These are phyloP conservation scores for Schizosaccharomyces pombe DNA, from an alignment of 805 yeast genomes.

Conservation along the genomic window DNA sequence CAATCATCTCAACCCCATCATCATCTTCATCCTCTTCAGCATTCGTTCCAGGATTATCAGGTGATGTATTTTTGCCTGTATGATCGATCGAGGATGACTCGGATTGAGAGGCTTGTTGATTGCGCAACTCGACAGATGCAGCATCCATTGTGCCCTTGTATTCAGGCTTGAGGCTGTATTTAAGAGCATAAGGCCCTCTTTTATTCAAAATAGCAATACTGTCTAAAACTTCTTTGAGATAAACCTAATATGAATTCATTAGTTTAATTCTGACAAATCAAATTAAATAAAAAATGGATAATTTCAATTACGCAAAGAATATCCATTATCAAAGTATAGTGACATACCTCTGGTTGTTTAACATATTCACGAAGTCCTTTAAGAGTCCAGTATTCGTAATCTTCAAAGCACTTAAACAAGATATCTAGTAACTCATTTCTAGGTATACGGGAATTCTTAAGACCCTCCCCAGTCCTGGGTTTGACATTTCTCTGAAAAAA, in stretches of 20 bases:
- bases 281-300: not conserved
- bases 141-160: slow-evolving; percentile 26
- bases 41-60: slow-evolving; percentile 1
- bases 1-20: slow-evolving; percentile 2
- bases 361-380: slow-evolving; percentile 85
- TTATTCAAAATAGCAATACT: slow-evolving; percentile 72
- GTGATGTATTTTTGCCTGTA: not conserved
- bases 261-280: not conserved
- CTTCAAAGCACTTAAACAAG: slow-evolving; percentile 72
- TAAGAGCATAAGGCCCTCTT: slow-evolving; percentile 87
- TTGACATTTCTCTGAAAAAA: not conserved
- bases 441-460: slow-evolving; percentile 49
- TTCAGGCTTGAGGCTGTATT: slow-evolving; percentile 74
- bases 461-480: not conserved
- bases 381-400: slow-evolving; percentile 89
- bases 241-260: slow-evolving; percentile 20
- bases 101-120: not conserved
- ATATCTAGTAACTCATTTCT: slow-evolving; percentile 73
- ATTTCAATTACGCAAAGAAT: not conserved
- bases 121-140: not conserved
- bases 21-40: slow-evolving; percentile 5
- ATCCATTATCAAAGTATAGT: not conserved
- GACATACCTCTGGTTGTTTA: slow-evolving; percentile 60
- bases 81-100: not conserved
- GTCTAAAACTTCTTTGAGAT: slow-evolving; percentile 73